Conservation (phyloP, 73 alveolate species). For the Paramecium bursaria region DNA sequence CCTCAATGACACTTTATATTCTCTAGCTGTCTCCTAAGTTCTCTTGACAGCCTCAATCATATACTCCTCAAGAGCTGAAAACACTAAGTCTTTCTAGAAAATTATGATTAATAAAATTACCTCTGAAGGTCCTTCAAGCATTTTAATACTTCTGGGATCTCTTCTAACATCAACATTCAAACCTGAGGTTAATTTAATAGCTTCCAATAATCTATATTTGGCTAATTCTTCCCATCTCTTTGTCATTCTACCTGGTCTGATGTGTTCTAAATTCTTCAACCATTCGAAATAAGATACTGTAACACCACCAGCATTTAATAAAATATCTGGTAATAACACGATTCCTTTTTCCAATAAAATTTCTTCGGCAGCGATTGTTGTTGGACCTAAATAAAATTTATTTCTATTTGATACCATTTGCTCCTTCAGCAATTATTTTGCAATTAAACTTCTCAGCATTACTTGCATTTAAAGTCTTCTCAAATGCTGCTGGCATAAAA, state of each 20-base stretch:
- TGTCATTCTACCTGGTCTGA: conserved; percentile 83
- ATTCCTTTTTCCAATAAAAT: conserved; percentile 75
- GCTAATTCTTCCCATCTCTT: conserved; percentile 82
- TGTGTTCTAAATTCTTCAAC: conserved; percentile 87
- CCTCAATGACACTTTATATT: conserved; percentile 72
- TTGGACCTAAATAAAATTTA: no score
- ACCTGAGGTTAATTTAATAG: conserved; percentile 56
- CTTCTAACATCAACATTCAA: conserved; percentile 62
- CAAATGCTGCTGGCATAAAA: conserved; percentile 76
- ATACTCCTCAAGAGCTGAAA: conserved; percentile 67
- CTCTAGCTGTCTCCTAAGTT: conserved; percentile 56
- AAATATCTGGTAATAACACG: conserved; percentile 84
- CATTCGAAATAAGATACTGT: conserved; percentile 91
- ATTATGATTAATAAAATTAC: conserved; percentile 68
- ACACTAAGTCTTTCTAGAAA: conserved; percentile 75
- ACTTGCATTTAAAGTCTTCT: conserved; percentile 70
- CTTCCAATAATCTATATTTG: conserved; percentile 66
- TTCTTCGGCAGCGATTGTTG: conserved; percentile 80
- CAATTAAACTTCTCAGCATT: conserved; percentile 81
- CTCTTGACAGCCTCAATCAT: conserved; percentile 70
- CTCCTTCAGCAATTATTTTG: conserved; percentile 82
- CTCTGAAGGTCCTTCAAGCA: conserved; percentile 81
- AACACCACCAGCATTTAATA: conserved; percentile 89
- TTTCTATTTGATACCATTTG: no score
- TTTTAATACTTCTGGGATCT: conserved; percentile 57